Conservation (phyloP, 495 filamentous ascomycete genomes). For the Talaromyces nanjingensis region DNA sequence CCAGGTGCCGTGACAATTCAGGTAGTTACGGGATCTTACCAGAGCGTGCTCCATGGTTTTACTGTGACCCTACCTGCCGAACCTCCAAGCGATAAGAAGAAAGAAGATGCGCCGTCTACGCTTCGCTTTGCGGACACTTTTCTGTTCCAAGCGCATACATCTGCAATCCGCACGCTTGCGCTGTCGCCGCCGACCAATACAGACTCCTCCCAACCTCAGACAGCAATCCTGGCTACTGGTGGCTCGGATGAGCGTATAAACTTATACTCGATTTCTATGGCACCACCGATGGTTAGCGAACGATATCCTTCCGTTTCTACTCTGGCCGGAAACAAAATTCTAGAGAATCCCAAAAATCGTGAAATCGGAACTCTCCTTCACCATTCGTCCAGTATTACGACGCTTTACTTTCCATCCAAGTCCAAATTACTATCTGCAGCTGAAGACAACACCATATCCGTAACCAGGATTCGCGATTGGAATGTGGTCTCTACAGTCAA, state of each 20-base stretch:
- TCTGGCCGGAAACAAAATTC: slow-evolving; percentile 58
- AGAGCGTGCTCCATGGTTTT: slow-evolving; percentile 86
- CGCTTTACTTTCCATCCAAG: slow-evolving; percentile 74
- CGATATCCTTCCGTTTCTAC: slow-evolving; percentile 47
- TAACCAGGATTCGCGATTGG: slow-evolving; percentile 86
- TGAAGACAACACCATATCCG: slow-evolving; percentile 82
- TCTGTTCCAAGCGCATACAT: slow-evolving; percentile 87
- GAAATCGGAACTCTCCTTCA: slow-evolving; percentile 83
- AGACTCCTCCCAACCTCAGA: slow-evolving; percentile 50
- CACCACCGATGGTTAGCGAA: slow-evolving; percentile 43
- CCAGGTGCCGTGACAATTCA: slow-evolving; percentile 56
- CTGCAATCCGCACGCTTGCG: slow-evolving; percentile 83
- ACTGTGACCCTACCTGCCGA: slow-evolving; percentile 50
- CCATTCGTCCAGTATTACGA: slow-evolving; percentile 72
- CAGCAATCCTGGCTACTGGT: slow-evolving; percentile 81
- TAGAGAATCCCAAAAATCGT: slow-evolving; percentile 78
- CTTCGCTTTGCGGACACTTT: slow-evolving; percentile 86
- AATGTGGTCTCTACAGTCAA: slow-evolving; percentile 83
- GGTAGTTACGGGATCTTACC: slow-evolving; percentile 90
- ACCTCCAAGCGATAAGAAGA: slow-evolving; percentile 12
- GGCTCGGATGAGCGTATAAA: slow-evolving; percentile 91
- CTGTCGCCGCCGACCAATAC: slow-evolving; percentile 67
- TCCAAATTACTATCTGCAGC: slow-evolving; percentile 77
- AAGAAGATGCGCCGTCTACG: slow-evolving; percentile 17
- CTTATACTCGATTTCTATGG: slow-evolving; percentile 80